Evolutionary conservation across 2,329 filamentous ascomycete species (phyloP), one percentile per base, ranked within the genome.

Genomic region (Lecanicillium sp.): DNA sequence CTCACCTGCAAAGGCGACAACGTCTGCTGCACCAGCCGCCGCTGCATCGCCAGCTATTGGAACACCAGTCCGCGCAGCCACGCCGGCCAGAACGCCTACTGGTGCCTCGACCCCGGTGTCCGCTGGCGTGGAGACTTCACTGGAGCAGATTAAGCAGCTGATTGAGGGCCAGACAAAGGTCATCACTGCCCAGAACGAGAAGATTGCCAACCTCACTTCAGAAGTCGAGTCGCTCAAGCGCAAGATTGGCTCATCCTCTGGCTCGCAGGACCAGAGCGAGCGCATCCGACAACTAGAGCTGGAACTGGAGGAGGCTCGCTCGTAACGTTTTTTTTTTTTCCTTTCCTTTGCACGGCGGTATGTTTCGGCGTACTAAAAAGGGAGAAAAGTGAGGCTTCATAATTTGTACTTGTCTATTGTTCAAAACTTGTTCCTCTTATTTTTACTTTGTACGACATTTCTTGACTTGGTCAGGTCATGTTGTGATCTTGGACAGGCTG

Each of bases 161-260:
- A 69, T 96, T 25, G 78, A 86, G 58, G 73, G 76, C 46, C 88
- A 95, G 64, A 86, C 77, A 40, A 78, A 77, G 66, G 78, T 87
- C 47, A 85, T 95, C 55, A 77, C 70, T 45, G 70, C 76, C n/a
- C 84, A 95, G 63, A 84, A 76, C 36, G 74, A 84, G 54, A 81
- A 88, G 59, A 87, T 94, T 50, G 71, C 71, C 36, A 68, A 71
- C 19, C 65, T 94, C 34, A 76, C 84, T 3, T 62, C 68, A 20
- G 86, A 94, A 60, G 81, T 94, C 12, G 87, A 92, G 55, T 73
- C 75, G 13, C 70, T 96, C 50, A 94, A 94, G 74, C 78, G 78
- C 61, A 84, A 79, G 59, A 71, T 89, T 43, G 76, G 74, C n/a
- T 53, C 58, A n/a, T 62, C 59, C 28, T 50, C 58, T 1, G 58